These are phyloP conservation scores for Aspergillus melleus DNA, from an alignment of 2,329 filamentous ascomycete species.

Conservation along the genomic window DNA sequence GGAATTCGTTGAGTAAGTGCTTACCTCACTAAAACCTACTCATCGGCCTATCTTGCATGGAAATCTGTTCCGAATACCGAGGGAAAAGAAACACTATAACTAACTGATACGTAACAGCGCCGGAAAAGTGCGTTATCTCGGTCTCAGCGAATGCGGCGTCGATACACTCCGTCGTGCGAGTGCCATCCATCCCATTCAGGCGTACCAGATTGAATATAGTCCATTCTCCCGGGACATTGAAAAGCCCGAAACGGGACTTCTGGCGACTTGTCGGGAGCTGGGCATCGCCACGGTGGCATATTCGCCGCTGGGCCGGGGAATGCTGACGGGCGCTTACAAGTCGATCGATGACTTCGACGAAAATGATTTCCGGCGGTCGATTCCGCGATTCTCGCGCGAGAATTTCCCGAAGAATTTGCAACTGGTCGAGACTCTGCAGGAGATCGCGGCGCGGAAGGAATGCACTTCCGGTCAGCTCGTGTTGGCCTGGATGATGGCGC, in stretches of 20 bases:
- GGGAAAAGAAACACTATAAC: neutral
- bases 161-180: constrained; percentile 52
- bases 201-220: constrained; percentile 57
- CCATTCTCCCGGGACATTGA: constrained; percentile 55
- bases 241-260: constrained; percentile 21
- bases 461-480: constrained; percentile 58
- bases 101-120: neutral
- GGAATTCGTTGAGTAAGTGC: constrained; percentile 39
- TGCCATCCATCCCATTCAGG: constrained; percentile 51
- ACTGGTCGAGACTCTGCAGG: constrained; percentile 52
- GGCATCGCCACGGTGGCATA: constrained; percentile 45
- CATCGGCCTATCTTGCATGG: no score
- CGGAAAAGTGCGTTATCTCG: constrained; percentile 56
- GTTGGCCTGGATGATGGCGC: constrained; percentile 63
- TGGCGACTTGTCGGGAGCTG: constrained; percentile 30
- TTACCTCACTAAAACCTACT: neutral
- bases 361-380: constrained; percentile 47
- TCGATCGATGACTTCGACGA: constrained; percentile 38
- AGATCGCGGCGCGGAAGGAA: constrained; percentile 54
- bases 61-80: neutral
- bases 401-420: constrained; percentile 59
- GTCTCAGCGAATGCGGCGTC: constrained; percentile 52
- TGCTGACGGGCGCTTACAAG: constrained; percentile 46
- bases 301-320: constrained; percentile 44
- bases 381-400: constrained; percentile 53